Base-by-base conservation (phyloP, 2,329 filamentous ascomycete species). In the Hirsutella minnesotensis region DNA sequence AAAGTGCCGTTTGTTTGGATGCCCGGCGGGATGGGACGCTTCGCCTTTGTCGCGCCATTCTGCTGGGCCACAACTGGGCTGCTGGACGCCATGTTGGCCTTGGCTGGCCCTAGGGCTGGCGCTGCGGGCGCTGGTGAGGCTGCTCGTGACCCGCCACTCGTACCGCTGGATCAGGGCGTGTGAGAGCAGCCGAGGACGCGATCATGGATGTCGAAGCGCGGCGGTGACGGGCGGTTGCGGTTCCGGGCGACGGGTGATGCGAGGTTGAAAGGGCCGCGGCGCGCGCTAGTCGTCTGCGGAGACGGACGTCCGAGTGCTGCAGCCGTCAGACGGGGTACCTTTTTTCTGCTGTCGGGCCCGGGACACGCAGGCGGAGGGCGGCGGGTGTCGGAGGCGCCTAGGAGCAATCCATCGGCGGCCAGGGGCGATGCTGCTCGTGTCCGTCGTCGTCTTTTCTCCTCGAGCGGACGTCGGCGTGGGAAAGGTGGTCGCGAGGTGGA, bases 1-100 rank as follows among this genome's bases (percentile, higher is more conserved):
- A 67, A 66, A 46, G 67, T 63, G 29, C 79, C 78, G 61, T 83
- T 84, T 46, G 77, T 74, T 58, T 83, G 80, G 44, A 83, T 75
- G 37, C 77, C 73, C 38, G 80, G 72, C 31, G 79, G 78, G 41
- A 75, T 67, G 47, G 79, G 79, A 30, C 81, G 79, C 64, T 86
- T 87, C 49, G 77, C 72, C 64, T 86, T 87, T 51, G 59, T 60
- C 51, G 62, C 55, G 52, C 60, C 64, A 56, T 63, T 61, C 45
- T 66, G 65, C 51, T 64, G 65, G 41, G 24, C 24, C 7, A 56
- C 51, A 44, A 67, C 64, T 46, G 71, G 67, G 56, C 72, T 70
- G 55, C 73, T 68, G 47, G 75, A 72, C 57, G 73, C 72, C 75
- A 79, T 79, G 50, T 56, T 59, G 56, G 56, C 51, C 50, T 50